Evolutionary conservation across 2,329 filamentous ascomycete species (phyloP), one percentile per base, ranked within the genome.

Genomic region (Microdochium bolleyi): DNA sequence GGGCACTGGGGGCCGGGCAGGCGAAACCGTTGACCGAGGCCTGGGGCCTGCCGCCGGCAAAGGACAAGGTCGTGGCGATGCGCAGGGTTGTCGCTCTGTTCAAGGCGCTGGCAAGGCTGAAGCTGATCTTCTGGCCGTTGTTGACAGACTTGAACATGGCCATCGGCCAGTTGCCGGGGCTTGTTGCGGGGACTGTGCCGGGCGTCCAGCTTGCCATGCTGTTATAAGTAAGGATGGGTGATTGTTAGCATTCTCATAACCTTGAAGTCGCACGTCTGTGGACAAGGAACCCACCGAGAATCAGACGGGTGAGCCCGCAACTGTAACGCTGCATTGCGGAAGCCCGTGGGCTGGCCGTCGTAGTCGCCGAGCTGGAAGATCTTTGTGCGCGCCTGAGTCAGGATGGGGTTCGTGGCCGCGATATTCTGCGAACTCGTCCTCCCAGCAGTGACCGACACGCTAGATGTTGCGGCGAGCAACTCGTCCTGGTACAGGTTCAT

Each of bases 241-340:
- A n/a, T n/a, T n/a, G n/a, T n/a, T n/a, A n/a, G n/a, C n/a, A n/a
- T n/a, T n/a, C n/a, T n/a, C n/a, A n/a, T n/a, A n/a, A n/a, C n/a
- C n/a, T n/a, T n/a, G n/a, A n/a, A n/a, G n/a, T n/a, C n/a, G n/a
- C n/a, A n/a, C n/a, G n/a, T n/a, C n/a, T n/a, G n/a, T n/a, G n/a
- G n/a, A n/a, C n/a, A n/a, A n/a, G n/a, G 37, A 14, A 4, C 37
- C 7, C 16, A 41, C 41, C 41, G 41, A 7, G 41, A 22, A 66
- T 87, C 84, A 3, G 79, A 81, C 2, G 84, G 84, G 62, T 88
- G 84, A 84, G 87, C 87, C 51, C 82, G 76, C 14, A 82, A 74
- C 62, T 85, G 79, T 60, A 85, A 85, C 52, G 77, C 83, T 14
- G 83, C 83, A 62, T 88, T 87, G 57, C 77, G 76, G 72, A 88